Base-by-base conservation (phyloP, 2,329 filamentous ascomycete genomes). In the Ramularia endophylla region DNA sequence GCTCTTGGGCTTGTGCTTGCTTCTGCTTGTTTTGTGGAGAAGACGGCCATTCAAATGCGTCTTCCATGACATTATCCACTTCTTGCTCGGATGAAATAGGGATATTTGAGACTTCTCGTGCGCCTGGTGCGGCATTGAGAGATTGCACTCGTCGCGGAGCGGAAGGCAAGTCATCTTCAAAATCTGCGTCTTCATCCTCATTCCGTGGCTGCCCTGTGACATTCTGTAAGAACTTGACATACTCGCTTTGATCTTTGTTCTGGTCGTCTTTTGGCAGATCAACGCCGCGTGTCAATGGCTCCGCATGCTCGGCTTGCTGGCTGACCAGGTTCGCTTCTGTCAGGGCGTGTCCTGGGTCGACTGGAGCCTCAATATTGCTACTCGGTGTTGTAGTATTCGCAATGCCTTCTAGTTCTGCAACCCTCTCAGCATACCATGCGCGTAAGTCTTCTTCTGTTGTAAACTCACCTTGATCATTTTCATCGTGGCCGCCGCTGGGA, bases 241-340 rank as follows among this genome's bases (percentile, higher is more conserved):
- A 62, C 8, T 52, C 41, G 7, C 32, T 47, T 40, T 59, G 56
- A 35, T 62, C 57, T 8, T 59, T 37, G 8, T 47, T 44, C 11
- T 57, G 49, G 13, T 60, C 58, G 33, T 63, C 60, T 40, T 49
- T 40, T 2, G 46, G 49, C 9, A 64, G 36, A 37, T 64, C 60
- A 1, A 43, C 15, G 4, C 48, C 61, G 32, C 60, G 48, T 3
- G 47, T 31, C 7, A 43, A 20, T n/a, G 44, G 40, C 15, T 33
- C 30, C 18, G 40, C 43, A 17, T 58, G 48, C 22, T 52, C 39
- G 19, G 53, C 57, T 46, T 62, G 54, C 30, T 60, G 57, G 38
- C 48, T 58, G 19, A 54, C 54, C 12, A 63, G 50, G 33, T 63
- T 64, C 8, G 53, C 58, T 41, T 53, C 53, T 2, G 60, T 64